Base-by-base conservation (phyloP, 140 eudicot genomes). In the Ambrosia hybrid region DNA sequence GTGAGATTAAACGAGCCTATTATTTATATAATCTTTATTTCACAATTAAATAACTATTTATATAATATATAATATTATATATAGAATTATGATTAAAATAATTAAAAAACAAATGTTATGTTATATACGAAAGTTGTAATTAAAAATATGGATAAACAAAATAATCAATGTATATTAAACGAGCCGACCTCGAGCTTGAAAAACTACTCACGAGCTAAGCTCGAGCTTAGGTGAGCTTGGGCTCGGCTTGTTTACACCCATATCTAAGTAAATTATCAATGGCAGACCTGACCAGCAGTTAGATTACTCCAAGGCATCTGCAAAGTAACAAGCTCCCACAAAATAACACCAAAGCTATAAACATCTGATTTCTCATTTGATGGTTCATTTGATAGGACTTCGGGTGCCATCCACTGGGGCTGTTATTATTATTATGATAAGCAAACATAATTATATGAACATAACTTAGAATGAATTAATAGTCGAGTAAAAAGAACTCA, bases 351-450 rank as follows among this genome's bases (percentile, higher is more conserved):
- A 65, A 92, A 92, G 72, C 98, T 92, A 76, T 92, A 92, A 53
- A 92, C 86, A 76, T 92, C 98, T 8, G 96, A 87, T 71, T 92
- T 93, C 74, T 93, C 98, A 81, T 93, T 79, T 67, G 98, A 89
- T 67, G 85, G 96, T 39, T 93, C 98, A 81, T 85, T 91, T 39
- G 89, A 88, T 51, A 93, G 85, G 70, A 93, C 98, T 85, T 93
- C 97, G 5, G 98, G 98, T 67, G 98, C 97, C 98, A 93, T 93
- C 98, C 98, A 93, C 78, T 87, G 96, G 49, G 98, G 93, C 98
- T 93, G 81, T n/a, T n/a, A n/a, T 39, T 63, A 68, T 45, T 67
- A 63, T 11, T 1, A 71, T 34, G 15, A 75, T 7, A 4, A 14
- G 10, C 3, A 43, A 33, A 78, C 14, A 76, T 64, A 37, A 37